Evolutionary conservation across 805 yeast species (phyloP), one percentile per base, ranked within the genome.

Genomic region (Kuraishia molischiana): DNA sequence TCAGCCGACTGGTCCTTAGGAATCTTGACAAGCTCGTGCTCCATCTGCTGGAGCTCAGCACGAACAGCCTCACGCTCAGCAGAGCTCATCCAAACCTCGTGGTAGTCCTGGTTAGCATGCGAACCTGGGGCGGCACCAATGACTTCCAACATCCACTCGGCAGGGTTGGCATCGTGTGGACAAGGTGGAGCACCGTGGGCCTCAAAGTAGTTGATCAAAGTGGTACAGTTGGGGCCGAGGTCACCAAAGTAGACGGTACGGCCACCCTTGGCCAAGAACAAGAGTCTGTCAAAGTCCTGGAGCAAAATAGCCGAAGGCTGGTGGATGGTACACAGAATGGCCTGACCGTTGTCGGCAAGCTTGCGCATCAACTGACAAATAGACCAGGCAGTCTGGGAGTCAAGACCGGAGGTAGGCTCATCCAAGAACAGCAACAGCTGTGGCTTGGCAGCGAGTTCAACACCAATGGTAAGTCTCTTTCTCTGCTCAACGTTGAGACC

Each of bases 121-220:
- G 85, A 74, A 38, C 86, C 87, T 5, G 87, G 87, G 26, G 87
- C 86, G 38, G 87, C 87, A 50, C 89, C 87, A 49, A 80, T 81
- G 44, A 79, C 83, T 44, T 82, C 82, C 59, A 86, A 66, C 95
- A 86, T 86, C 92, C 94, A 86, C 62, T 85, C 95, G 11, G 89
- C 90, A 24, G 90, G 92, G 46, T 83, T 83, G 4, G 85, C 86
- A 31, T 67, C 66, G 5, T 66, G 61, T 17, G 89, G 87, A 61
- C 89, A 82, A 39, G 64, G 62, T 19, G 67, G 70, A 31, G 87
- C 74, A 38, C 86, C 87, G 45, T 79, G 57, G 4, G 55, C 53
- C 54, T 81, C 86, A 49, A 82, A 80, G 52, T 81, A 81, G 37
- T 71, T 58, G 40, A 79, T 78, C 62, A 81, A 64, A 3, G 74